phyloP scores from a whole-genome alignment of 2,329 filamentous ascomycete species.

The Nigrograna mackinnonii region DNA sequence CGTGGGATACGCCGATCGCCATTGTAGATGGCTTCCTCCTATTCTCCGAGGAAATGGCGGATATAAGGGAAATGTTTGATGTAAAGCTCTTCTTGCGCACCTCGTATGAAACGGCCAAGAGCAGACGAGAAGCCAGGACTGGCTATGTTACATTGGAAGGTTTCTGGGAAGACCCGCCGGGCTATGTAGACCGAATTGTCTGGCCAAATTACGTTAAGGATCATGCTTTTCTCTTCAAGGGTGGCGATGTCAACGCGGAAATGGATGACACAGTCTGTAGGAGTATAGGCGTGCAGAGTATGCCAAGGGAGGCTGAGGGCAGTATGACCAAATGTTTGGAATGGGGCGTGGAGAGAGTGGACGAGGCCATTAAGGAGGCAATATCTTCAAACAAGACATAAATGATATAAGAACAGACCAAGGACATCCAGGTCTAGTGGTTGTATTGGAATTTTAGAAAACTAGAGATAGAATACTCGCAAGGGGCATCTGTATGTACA shows the following conservation, averaged over 20 bases:
- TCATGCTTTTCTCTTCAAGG: constrained; percentile 79
- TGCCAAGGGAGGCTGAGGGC: constrained; percentile 42
- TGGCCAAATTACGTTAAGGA: constrained; percentile 92
- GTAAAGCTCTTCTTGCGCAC: constrained; percentile 79
- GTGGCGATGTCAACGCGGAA: constrained; percentile 65
- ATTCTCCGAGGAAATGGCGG: constrained; percentile 63
- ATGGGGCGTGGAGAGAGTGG: constrained; percentile 33
- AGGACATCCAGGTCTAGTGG: too few species aligned
- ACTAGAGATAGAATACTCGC: too few species aligned
- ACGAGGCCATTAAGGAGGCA: constrained; percentile 16
- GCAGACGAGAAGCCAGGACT: constrained; percentile 67
- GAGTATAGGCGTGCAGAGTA: constrained; percentile 32
- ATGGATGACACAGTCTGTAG: constrained; percentile 49
- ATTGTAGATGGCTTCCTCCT: constrained; percentile 90
- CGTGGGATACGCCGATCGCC: constrained; percentile 47
- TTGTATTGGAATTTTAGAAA: too few species aligned
- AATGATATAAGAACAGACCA: too few species aligned
- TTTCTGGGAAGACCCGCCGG: constrained; percentile 94
- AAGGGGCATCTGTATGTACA: too few species aligned
- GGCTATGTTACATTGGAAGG: constrained; percentile 81
- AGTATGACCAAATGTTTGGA: constrained; percentile 34
- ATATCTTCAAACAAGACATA: too few species aligned
- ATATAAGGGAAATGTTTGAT: constrained; percentile 66
- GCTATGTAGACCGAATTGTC: constrained; percentile 91
- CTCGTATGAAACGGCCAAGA: constrained; percentile 62